phyloP scores from a whole-genome alignment of 2,329 filamentous ascomycete species.

The Madurella mycetomatis region DNA sequence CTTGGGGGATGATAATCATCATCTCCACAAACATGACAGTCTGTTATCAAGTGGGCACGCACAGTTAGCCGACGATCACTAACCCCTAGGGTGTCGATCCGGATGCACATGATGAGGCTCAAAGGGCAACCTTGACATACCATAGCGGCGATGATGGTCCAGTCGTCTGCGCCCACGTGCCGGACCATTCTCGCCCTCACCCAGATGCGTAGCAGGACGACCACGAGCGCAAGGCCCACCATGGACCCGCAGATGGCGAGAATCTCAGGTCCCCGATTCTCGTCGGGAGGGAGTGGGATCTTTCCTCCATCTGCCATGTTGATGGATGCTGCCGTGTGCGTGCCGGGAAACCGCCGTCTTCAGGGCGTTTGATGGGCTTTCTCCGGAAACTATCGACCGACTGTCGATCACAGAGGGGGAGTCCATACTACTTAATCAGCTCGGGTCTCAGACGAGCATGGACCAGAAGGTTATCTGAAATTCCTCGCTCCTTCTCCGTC shows the following conservation, averaged over 20 bases:
- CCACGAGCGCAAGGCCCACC: slow-evolving; percentile 24
- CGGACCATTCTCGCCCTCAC: slow-evolving; percentile 27
- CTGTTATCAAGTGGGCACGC: background rate
- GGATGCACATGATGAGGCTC: too few relatives aligned
- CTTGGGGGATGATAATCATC: slow-evolving; percentile 29
- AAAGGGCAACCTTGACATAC: slow-evolving; percentile 16
- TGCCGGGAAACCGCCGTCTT: background rate
- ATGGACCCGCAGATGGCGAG: slow-evolving; percentile 28
- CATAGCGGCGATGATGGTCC: slow-evolving; percentile 27
- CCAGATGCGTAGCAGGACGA: slow-evolving; percentile 26
- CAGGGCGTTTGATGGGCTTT: too few relatives aligned
- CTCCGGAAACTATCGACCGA: background rate
- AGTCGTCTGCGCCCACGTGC: slow-evolving; percentile 28
- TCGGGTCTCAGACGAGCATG: too few relatives aligned
- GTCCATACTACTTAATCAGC: too few relatives aligned
- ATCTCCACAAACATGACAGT: slow-evolving; percentile 26
- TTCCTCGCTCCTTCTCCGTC: too few relatives aligned
- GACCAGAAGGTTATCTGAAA: too few relatives aligned
- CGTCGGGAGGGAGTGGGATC: slow-evolving; percentile 21
- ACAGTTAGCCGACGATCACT: slow-evolving; percentile 3
- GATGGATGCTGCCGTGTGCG: background rate
- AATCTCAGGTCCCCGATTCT: slow-evolving; percentile 31
- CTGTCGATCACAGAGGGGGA: background rate
- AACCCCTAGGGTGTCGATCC: background rate
- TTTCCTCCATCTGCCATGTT: slow-evolving; percentile 16